Evolutionary conservation across 2,329 filamentous ascomycete species (phyloP).

Genomic region (Fusarium tricinctum): DNA sequence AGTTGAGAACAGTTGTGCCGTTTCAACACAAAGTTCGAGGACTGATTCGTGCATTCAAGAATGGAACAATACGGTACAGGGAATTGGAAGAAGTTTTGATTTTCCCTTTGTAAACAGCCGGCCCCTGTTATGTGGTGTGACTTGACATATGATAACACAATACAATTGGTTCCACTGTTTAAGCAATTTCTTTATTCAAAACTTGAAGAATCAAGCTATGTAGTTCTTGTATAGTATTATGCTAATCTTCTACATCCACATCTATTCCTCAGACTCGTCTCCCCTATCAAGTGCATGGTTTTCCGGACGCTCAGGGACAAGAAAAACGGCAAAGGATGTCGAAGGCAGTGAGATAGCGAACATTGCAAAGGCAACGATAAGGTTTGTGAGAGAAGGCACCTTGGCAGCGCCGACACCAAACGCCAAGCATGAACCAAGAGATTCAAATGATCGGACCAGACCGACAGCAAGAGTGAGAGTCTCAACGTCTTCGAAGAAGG

Average conservation of each 20-base stretch:
- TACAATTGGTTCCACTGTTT: background rate
- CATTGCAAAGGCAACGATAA: slow-evolving; percentile 63
- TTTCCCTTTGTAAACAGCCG: background rate
- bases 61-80: slow-evolving; percentile 16
- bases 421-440: slow-evolving; percentile 61
- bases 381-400: slow-evolving; percentile 62
- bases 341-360: slow-evolving; percentile 59
- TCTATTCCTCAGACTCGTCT: slow-evolving; percentile 14
- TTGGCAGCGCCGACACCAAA: slow-evolving; percentile 64
- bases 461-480: slow-evolving; percentile 65
- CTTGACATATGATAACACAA: background rate
- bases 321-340: slow-evolving; percentile 53
- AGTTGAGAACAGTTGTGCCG: background rate
- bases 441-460: slow-evolving; percentile 64
- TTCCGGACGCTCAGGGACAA: slow-evolving; percentile 54
- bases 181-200: fast-evolving
- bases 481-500: slow-evolving; percentile 65
- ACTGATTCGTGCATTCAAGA: slow-evolving; percentile 17
- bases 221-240: background rate
- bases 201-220: no score
- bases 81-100: slow-evolving; percentile 9
- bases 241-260: background rate
- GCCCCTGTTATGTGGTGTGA: no score
- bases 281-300: slow-evolving; percentile 27
- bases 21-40: slow-evolving; percentile 6